Evolutionary conservation across 371 early-diverging fungal species (phyloP).

Genomic region (Nematocida sp.): DNA sequence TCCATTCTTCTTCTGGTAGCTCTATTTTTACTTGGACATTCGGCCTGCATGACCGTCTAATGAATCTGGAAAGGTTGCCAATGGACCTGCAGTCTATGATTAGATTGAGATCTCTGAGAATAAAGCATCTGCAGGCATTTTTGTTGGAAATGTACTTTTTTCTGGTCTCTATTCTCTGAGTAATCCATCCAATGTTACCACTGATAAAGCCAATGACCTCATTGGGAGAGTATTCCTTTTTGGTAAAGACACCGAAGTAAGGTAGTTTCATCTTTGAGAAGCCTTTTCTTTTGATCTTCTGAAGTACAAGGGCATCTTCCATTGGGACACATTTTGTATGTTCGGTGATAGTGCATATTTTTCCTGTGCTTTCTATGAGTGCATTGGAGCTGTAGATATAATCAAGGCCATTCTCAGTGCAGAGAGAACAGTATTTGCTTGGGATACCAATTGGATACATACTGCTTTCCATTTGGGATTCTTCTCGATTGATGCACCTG

Average conservation of each 20-base stretch:
- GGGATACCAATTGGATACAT: too few species aligned
- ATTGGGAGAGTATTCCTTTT: constrained; percentile 33
- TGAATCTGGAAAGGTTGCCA: constrained; percentile 40
- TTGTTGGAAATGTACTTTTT: not conserved
- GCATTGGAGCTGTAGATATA: constrained; percentile 23
- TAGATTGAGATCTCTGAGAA: constrained; percentile 16
- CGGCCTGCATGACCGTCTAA: constrained; percentile 49
- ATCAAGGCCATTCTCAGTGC: constrained; percentile 36
- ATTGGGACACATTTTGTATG: not conserved
- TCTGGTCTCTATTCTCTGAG: not conserved
- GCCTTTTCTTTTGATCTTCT: constrained; percentile 20
- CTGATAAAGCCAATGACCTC: constrained; percentile 34
- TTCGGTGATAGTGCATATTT: not conserved
- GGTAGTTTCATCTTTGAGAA: not conserved
- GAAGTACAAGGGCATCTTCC: constrained; percentile 32
- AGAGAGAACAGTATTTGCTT: constrained; percentile 22
- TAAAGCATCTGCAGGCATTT: constrained; percentile 19
- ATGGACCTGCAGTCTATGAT: constrained; percentile 23
- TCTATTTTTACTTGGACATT: constrained; percentile 28
- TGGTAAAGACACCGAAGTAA: constrained; percentile 17
- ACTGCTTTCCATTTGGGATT: not conserved
- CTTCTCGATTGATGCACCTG: constrained; percentile 20
- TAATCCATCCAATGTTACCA: too few species aligned
- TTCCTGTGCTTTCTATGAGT: not conserved
- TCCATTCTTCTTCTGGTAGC: constrained; percentile 32